Conservation (phyloP, 1,284 basidiomycete genomes). For the Cryptococcus wingfieldii region DNA sequence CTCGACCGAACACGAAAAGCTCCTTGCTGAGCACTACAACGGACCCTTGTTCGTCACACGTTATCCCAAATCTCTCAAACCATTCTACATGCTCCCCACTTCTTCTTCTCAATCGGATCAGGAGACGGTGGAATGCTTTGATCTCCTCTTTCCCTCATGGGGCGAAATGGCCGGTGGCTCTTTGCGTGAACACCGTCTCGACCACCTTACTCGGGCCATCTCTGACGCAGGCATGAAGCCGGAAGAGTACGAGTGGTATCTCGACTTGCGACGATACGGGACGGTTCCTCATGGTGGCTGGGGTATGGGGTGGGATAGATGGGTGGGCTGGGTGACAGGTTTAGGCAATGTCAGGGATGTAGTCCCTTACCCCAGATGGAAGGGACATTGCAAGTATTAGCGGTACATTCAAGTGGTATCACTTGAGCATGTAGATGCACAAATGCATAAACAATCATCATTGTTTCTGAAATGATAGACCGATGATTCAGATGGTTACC, state of each 20-base stretch:
- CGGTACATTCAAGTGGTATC: neutral
- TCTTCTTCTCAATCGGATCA: slow-evolving; percentile 12
- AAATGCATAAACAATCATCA: neutral
- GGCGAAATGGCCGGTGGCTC: slow-evolving; percentile 93
- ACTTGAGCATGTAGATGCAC: neutral
- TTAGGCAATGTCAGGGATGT: slow-evolving; percentile 82
- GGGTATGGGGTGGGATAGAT: slow-evolving; percentile 85
- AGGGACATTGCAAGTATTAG: slow-evolving; percentile 56
- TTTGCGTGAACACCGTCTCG: slow-evolving; percentile 76
- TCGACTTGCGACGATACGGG: slow-evolving; percentile 70
- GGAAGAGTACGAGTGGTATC: slow-evolving; percentile 75
- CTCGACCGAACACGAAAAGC: slow-evolving; percentile 87
- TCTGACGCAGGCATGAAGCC: slow-evolving; percentile 53
- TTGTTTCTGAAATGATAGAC: neutral
- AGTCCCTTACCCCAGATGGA: slow-evolving; percentile 83
- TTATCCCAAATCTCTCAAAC: slow-evolving; percentile 78
- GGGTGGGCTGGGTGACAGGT: slow-evolving; percentile 77
- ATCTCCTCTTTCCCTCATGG: slow-evolving; percentile 79
- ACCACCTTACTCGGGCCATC: slow-evolving; percentile 58
- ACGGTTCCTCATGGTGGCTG: slow-evolving; percentile 88
- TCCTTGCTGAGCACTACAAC: slow-evolving; percentile 63
- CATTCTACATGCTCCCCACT: slow-evolving; percentile 85
- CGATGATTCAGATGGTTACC: neutral
- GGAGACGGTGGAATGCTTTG: slow-evolving; percentile 72
- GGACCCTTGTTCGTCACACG: slow-evolving; percentile 88